Evolutionary conservation across 83 land plant genomes (phyloP).

Genomic region (Isoetes engelmannii): DNA sequence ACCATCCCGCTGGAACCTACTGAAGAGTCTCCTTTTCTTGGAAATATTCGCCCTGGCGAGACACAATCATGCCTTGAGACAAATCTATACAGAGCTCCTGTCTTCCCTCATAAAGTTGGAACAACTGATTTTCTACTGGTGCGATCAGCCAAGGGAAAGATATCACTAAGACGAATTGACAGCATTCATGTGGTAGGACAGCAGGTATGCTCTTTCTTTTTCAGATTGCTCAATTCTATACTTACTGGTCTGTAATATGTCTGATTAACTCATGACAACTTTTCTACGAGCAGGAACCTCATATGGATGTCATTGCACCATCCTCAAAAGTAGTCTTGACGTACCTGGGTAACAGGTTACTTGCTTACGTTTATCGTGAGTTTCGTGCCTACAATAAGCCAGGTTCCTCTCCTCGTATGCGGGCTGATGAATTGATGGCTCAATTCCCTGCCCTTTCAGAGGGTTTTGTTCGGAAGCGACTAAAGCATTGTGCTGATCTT

Average conservation of each 20-base stretch:
- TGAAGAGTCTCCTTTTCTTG: conserved; percentile 95
- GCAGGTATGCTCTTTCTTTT: conserved; percentile 51
- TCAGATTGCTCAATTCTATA: background rate
- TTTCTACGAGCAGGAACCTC: conserved; percentile 74
- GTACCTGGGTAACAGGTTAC: conserved; percentile 61
- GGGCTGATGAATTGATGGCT: conserved; percentile 71
- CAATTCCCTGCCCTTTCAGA: conserved; percentile 74
- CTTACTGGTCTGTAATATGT: background rate
- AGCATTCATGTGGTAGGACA: conserved; percentile 82
- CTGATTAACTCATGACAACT: background rate
- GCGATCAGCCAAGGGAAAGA: conserved; percentile 91
- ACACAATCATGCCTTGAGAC: conserved; percentile 90
- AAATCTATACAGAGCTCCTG: conserved; percentile 90
- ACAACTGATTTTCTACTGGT: conserved; percentile 83
- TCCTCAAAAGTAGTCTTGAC: conserved; percentile 63
- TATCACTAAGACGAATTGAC: conserved; percentile 88
- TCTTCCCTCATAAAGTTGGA: conserved; percentile 71
- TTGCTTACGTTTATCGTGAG: conserved; percentile 74
- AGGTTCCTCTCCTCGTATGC: conserved; percentile 49
- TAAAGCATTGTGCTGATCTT: conserved; percentile 87
- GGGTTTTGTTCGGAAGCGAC: conserved; percentile 65
- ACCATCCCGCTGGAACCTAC: conserved; percentile 65
- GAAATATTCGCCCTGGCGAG: conserved; percentile 85
- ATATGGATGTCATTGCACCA: conserved; percentile 91
- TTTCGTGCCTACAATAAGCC: conserved; percentile 77